Evolutionary conservation across 805 yeast genomes (phyloP).

Genomic region (Nakazawaea ernobii): DNA sequence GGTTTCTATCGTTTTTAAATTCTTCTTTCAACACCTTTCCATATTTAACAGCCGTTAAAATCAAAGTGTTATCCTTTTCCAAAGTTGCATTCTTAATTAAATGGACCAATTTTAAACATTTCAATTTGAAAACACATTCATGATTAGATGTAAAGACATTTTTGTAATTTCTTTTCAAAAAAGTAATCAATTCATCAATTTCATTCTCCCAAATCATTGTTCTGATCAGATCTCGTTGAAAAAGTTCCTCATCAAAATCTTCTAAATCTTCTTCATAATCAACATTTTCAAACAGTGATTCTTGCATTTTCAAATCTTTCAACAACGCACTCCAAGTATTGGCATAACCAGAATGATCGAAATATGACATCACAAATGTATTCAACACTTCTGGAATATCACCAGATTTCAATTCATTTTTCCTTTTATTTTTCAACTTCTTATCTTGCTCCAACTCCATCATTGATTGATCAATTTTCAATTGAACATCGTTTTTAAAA

Average conservation of each 20-base stretch:
- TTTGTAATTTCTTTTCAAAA: conserved; percentile 34
- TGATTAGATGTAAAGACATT: conserved; percentile 26
- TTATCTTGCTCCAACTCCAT: conserved; percentile 8
- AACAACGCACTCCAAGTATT: conserved; percentile 49
- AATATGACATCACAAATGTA: conserved; percentile 38
- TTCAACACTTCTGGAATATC: conserved; percentile 24
- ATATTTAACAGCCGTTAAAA: conserved; percentile 30
- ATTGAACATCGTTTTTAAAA: conserved; percentile 25
- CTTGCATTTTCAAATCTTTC: conserved; percentile 35
- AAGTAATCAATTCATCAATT: conserved; percentile 35
- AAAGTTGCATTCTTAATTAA: conserved; percentile 24
- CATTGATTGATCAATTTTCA: conserved; percentile 14
- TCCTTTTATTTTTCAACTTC: background rate
- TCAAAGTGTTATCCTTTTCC: conserved; percentile 9
- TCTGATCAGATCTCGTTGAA: conserved; percentile 35
- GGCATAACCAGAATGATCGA: conserved; percentile 53
- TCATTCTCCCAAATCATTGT: conserved; percentile 35
- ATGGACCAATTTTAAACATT: conserved; percentile 37
- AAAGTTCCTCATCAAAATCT: conserved; percentile 18
- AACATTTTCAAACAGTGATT: conserved; percentile 10
- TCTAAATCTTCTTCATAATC: background rate
- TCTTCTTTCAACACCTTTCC: conserved; percentile 32
- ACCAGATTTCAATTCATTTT: conserved; percentile 11
- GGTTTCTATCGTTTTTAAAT: conserved; percentile 26
- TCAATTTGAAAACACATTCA: conserved; percentile 33